Evolutionary conservation across 2,329 filamentous ascomycete genomes (phyloP), one percentile per base, ranked within the genome.

Genomic region (Alternaria sp.): DNA sequence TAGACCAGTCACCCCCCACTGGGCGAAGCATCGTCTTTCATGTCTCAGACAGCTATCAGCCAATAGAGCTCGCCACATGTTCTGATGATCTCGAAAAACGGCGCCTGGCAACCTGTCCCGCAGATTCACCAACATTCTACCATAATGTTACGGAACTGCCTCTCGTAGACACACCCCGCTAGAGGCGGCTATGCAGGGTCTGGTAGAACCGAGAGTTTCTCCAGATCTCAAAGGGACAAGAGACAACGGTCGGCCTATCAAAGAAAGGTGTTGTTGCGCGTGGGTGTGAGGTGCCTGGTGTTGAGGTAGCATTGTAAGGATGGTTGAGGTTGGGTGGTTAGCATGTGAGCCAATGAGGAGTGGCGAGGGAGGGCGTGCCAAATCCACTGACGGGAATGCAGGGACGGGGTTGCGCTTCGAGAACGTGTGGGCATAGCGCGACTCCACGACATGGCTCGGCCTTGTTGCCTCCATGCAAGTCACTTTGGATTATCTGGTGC

Each of bases 21-120:
- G 0, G 25, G 25, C 25, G 25, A 27, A 2, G 25, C 25, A 27
- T 27, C 25, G 25, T 16, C 32, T 43, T 43, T 34, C 32, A 34
- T 34, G 53, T 44, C 54, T 57, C 30, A 59, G 14, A 60, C 46
- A 50, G 27, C 51, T 74, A 62, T 30, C 54, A 75, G 64, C 76
- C 76, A 78, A 78, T 78, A 43, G 61, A 74, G 52, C 60, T 49
- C 66, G 63, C 64, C 76, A 78, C 76, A 78, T 77, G 76, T 55
- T 58, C 59, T 52, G 63, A 54, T 53, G 67, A 69, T 64, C 66
- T 69, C 59, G 55, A 65, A 56, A 63, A 56, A 63, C 62, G 60
- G 71, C 64, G 58, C 53, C 52, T 51, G 34, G 51, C n/a, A 45
- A 65, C 57, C 59, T 57, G 25, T 7, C 6, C 6, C 25, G 25